A percentile compares a stretch with the other conserved stretches of the same genome.
Conservation (phyloP, 768 basidiomycete genomes). For the Agrocybe chaxingu region DNA sequence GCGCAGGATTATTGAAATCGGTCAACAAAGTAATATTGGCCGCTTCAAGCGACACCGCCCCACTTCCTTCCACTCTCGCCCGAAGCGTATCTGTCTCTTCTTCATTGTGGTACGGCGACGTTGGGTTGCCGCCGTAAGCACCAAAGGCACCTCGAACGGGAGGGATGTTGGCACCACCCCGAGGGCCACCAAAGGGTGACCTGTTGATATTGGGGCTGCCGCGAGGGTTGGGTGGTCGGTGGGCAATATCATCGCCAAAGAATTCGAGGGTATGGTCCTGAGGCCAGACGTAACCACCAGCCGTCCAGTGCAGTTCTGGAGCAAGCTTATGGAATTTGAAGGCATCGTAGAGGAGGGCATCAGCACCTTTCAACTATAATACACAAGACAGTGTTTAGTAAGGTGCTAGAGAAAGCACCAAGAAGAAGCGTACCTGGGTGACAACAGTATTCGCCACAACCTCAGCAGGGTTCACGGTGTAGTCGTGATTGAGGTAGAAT, state of each 20-base stretch:
- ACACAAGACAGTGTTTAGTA: neutral
- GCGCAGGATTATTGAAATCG: slow-evolving; percentile 40
- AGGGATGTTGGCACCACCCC: slow-evolving; percentile 21
- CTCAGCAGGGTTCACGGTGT: slow-evolving; percentile 68
- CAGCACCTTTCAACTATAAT: slow-evolving; percentile 69
- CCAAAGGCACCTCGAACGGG: slow-evolving; percentile 46
- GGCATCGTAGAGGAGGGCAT: slow-evolving; percentile 72
- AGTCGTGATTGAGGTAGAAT: slow-evolving; percentile 68
- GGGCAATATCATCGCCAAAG: slow-evolving; percentile 38
- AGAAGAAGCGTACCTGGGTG: slow-evolving; percentile 52
- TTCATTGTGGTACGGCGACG: slow-evolving; percentile 13
- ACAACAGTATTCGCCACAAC: slow-evolving; percentile 67
- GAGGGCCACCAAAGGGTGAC: slow-evolving; percentile 21
- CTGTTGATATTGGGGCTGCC: slow-evolving; percentile 19
- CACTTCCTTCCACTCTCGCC: slow-evolving; percentile 60
- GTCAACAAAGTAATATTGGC: slow-evolving; percentile 60
- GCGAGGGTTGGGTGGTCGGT: slow-evolving; percentile 13
- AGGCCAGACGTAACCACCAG: slow-evolving; percentile 82
- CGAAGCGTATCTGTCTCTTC: slow-evolving; percentile 44
- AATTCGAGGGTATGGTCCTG: slow-evolving; percentile 67
- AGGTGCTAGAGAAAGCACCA: neutral
- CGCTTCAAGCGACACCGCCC: slow-evolving; percentile 60
- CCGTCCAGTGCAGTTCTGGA: slow-evolving; percentile 77
- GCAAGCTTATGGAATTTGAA: slow-evolving; percentile 72
- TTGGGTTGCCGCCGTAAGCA: slow-evolving; percentile 33